A percentile compares a stretch with the other conserved stretches of the same genome.
Conservation (phyloP, 768 basidiomycete species). For the Leccinum variicolor region DNA sequence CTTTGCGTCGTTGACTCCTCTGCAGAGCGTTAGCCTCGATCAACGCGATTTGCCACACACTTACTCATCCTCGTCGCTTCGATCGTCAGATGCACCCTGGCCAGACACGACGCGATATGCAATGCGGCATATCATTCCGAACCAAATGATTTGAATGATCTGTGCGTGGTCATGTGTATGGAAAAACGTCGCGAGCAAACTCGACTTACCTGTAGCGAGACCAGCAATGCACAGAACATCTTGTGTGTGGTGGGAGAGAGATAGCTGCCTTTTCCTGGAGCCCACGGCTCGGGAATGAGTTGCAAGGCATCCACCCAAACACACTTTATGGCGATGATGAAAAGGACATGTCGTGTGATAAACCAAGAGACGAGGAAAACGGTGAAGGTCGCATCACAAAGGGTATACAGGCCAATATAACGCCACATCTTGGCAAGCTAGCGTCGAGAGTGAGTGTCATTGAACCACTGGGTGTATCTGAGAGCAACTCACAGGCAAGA, state of each 20-base stretch:
- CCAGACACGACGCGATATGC: constrained; percentile 79
- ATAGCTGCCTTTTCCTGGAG: constrained; percentile 54
- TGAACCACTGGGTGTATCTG: not conserved
- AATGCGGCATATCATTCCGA: constrained; percentile 77
- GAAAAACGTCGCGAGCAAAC: not conserved
- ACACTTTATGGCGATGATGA: constrained; percentile 67
- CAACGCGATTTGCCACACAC: constrained; percentile 12
- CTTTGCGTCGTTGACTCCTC: constrained; percentile 22
- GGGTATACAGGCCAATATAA: constrained; percentile 65
- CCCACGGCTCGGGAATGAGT: constrained; percentile 54
- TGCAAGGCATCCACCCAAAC: constrained; percentile 47
- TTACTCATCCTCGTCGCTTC: constrained; percentile 81
- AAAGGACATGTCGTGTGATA: constrained; percentile 82
- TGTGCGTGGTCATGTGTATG: constrained; percentile 27
- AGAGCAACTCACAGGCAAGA: constrained; percentile 69
- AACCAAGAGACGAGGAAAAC: constrained; percentile 89
- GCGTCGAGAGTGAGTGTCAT: constrained; percentile 1
- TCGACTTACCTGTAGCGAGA: constrained; percentile 54
- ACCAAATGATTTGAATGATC: constrained; percentile 83
- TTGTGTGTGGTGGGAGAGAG: constrained; percentile 43
- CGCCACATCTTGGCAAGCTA: constrained; percentile 93
- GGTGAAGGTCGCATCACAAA: constrained; percentile 75
- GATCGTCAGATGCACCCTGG: constrained; percentile 72
- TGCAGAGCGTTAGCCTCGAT: constrained; percentile 9
- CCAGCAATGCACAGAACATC: constrained; percentile 53